These are phyloP conservation scores for Wickerhamiella allomyrinae DNA, from an alignment of 805 yeast genomes.

Conservation along the genomic window DNA sequence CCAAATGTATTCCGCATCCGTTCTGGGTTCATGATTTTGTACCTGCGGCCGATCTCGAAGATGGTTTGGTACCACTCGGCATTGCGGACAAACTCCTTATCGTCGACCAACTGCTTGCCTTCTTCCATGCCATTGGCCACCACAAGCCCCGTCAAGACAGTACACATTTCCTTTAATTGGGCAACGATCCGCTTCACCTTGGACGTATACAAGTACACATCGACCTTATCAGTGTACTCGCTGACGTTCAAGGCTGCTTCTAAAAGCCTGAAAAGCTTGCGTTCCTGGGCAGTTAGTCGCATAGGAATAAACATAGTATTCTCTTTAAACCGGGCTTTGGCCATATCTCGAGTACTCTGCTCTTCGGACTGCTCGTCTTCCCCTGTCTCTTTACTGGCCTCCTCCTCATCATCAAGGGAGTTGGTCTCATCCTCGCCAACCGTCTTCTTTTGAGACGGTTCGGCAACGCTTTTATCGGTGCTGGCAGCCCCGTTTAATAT, in stretches of 20 bases:
- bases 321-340: conserved; percentile 22
- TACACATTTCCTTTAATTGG: conserved; percentile 62
- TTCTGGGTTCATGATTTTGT: conserved; percentile 75
- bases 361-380: conserved; percentile 5
- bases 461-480: conserved; percentile 11
- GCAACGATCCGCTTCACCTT: conserved; percentile 57
- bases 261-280: conserved; percentile 48
- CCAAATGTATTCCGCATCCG: conserved; percentile 69
- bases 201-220: conserved; percentile 49
- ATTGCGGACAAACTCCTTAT: conserved; percentile 54
- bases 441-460: not conserved
- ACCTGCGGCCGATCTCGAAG: conserved; percentile 68
- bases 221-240: conserved; percentile 69
- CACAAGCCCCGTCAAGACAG: conserved; percentile 62
- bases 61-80: conserved; percentile 58
- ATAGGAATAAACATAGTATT: conserved; percentile 45
- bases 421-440: conserved; percentile 6
- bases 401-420: conserved; percentile 4
- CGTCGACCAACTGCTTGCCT: conserved; percentile 45
- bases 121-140: conserved; percentile 62
- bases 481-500: not conserved
- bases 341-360: conserved; percentile 11
- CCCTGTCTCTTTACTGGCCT: conserved; percentile 2
- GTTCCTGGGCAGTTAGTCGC: conserved; percentile 52
- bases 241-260: conserved; percentile 70